Evolutionary conservation across 2,329 filamentous ascomycete species (phyloP).

Genomic region (Aspergillus fijiensis): DNA sequence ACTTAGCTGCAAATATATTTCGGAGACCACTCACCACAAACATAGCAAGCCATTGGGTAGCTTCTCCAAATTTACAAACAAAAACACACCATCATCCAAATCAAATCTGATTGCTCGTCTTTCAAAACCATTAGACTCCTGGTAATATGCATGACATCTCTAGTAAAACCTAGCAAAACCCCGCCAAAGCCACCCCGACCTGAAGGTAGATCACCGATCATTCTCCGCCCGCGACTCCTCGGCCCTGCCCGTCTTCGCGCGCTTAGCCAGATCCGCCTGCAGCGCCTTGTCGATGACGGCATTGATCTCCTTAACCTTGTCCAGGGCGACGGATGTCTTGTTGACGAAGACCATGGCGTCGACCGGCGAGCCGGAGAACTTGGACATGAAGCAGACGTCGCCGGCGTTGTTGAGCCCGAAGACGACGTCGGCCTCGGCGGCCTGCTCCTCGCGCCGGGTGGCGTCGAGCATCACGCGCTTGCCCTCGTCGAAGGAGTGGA

Average conservation of each 20-base stretch:
- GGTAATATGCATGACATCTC: background rate
- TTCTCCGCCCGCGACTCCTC: constrained; percentile 85
- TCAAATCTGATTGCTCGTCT: background rate
- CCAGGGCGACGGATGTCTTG: constrained; percentile 71
- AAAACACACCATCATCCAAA: background rate
- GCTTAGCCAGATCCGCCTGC: constrained; percentile 68
- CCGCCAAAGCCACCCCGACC: background rate
- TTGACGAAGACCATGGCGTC: constrained; percentile 76
- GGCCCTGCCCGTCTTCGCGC: constrained; percentile 67
- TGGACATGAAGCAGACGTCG: constrained; percentile 87
- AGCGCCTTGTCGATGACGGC: constrained; percentile 70
- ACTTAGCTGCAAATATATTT: too few relatives aligned
- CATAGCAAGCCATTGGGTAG: too few relatives aligned
- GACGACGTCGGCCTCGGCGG: constrained; percentile 66
- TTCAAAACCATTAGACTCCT: background rate
- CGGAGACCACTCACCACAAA: too few relatives aligned
- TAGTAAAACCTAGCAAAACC: background rate
- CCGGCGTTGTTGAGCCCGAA: constrained; percentile 86
- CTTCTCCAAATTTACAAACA: too few relatives aligned
- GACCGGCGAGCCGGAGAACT: constrained; percentile 79
- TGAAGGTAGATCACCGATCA: constrained; percentile 58
- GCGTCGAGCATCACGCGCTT: constrained; percentile 47
- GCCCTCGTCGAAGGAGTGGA: constrained; percentile 69
- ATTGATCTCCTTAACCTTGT: constrained; percentile 78
- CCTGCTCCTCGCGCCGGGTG: constrained; percentile 51